Evolutionary conservation across 176 grass and related monocot genomes (phyloP).

Genomic region (Carex scoparia): DNA sequence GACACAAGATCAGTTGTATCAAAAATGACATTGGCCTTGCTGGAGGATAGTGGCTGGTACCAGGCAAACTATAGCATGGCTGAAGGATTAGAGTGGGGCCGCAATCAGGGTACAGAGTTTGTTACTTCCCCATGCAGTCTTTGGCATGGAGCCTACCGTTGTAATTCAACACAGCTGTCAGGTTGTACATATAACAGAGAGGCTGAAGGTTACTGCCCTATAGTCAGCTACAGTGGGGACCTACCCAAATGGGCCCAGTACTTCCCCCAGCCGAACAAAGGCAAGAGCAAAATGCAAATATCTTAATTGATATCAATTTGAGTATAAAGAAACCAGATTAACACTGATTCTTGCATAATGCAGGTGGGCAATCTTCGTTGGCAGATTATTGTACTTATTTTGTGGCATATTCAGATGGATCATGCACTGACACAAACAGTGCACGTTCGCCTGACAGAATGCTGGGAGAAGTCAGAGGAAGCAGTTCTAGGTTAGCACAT

Average conservation of each 20-base stretch:
- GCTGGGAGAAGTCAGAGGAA: slow-evolving; percentile 92
- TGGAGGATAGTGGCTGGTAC: slow-evolving; percentile 99
- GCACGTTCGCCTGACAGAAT: slow-evolving; percentile 90
- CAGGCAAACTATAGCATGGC: slow-evolving; percentile 99
- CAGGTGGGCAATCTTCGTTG: slow-evolving; percentile 98
- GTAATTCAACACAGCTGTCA: slow-evolving; percentile 90
- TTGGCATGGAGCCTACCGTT: slow-evolving; percentile 89
- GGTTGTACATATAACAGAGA: slow-evolving; percentile 99
- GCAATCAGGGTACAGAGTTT: slow-evolving; percentile 92
- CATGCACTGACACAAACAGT: slow-evolving; percentile 93
- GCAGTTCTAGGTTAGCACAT: slow-evolving; percentile 73
- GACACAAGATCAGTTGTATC: slow-evolving; percentile 97
- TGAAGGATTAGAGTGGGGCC: slow-evolving; percentile 88
- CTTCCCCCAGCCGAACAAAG: slow-evolving; percentile 95
- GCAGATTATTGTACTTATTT: slow-evolving; percentile 99
- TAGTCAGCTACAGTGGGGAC: slow-evolving; percentile 95
- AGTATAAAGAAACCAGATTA: slow-evolving; percentile 1
- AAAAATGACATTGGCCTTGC: slow-evolving; percentile 95
- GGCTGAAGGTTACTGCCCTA: slow-evolving; percentile 98
- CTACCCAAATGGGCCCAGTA: slow-evolving; percentile 96
- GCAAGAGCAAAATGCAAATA: slow-evolving; percentile 21
- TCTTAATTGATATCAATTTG: not conserved
- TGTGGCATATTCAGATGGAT: slow-evolving; percentile 99
- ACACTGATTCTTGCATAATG: not conserved
- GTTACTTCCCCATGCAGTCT: slow-evolving; percentile 73